Evolutionary conservation across 2,329 filamentous ascomycete genomes (phyloP).

Genomic region (Hypoxylon sp.): DNA sequence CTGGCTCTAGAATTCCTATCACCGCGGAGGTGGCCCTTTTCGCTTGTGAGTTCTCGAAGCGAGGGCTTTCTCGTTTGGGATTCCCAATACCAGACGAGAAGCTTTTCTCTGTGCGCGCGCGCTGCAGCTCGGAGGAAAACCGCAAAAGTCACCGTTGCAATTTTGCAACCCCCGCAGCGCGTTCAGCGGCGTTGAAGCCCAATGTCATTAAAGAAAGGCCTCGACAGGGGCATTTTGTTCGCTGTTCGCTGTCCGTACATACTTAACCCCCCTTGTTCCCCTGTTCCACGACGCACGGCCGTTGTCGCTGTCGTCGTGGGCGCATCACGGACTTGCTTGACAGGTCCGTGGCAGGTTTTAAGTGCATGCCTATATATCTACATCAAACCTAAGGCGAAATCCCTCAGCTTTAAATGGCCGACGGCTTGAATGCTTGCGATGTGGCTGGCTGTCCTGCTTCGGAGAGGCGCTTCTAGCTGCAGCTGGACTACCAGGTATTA

Average conservation of each 20-base stretch:
- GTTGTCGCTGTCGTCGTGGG: conserved; percentile 36
- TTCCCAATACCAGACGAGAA: conserved; percentile 7
- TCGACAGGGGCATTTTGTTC: conserved; percentile 30
- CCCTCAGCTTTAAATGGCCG: conserved; percentile 28
- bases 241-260: conserved; percentile 35
- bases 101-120: conserved; percentile 7
- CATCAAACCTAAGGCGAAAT: conserved; percentile 31
- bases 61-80: conserved; percentile 22
- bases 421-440: conserved; percentile 1
- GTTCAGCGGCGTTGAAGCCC: conserved; percentile 35
- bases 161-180: conserved; percentile 36
- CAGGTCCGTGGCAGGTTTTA: conserved; percentile 36
- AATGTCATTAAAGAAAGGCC: conserved; percentile 22
- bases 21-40: conserved; percentile 4
- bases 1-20: conserved; percentile 18
- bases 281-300: conserved; percentile 30
- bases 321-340: conserved; percentile 36
- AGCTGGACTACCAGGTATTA: conserved; percentile 14
- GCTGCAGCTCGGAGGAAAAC: conserved; percentile 38
- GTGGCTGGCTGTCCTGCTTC: conserved; percentile 23
- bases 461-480: conserved; percentile 33
- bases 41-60: conserved; percentile 28
- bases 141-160: conserved; percentile 36
- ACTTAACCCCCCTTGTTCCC: conserved; percentile 4
- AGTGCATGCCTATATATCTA: conserved; percentile 29